Evolutionary conservation across 2,329 filamentous ascomycete species (phyloP), one percentile per base, ranked within the genome.

Genomic region (Penicillium sp.): DNA sequence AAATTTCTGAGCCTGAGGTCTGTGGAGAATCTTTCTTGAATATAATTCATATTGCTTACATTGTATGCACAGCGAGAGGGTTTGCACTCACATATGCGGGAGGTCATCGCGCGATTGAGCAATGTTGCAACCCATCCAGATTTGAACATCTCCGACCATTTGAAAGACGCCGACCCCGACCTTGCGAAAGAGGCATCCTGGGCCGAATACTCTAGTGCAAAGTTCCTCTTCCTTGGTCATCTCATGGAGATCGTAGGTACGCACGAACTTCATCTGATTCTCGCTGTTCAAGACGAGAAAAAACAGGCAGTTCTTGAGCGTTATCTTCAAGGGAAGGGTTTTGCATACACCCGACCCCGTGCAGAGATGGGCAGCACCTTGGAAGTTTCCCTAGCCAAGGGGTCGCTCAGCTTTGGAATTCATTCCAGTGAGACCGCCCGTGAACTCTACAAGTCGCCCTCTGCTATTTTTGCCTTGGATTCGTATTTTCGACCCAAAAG

Each of bases 201-300:
- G 72, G 76, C 75, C 5, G 75, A 79, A 52, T 78, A 78, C 57
- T 76, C 74, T 8, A 77, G 77, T 46, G 69, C 75, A 10, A 79
- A 79, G 58, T 79, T 79, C 41, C 63, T 72, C 21, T 71, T 79
- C 21, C 65, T 79, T 5, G 72, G 73, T n/a, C 70, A 75, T 51
- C 64, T 78, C 15, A 68, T 77, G 29, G 69, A 77, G 40, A 57
- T 70, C 16, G 68, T 69, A 2, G 66, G 64, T 23, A 60, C 53
- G 5, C 61, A 66, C 48, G 71, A 75, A 46, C 59, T 74, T 13
- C 75, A 77, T 51, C 54, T 78, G 15, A 67, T 77, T 16, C 62
- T 79, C 34, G 70, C 72, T 57, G 67, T 71, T 6, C 66, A 70
- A 57, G 61, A 65, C 37, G 73, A 72, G 3, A 65, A 69, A 38